These are phyloP conservation scores for Aciculoconidium aculeatum DNA, from an alignment of 805 yeast genomes.

Conservation along the genomic window DNA sequence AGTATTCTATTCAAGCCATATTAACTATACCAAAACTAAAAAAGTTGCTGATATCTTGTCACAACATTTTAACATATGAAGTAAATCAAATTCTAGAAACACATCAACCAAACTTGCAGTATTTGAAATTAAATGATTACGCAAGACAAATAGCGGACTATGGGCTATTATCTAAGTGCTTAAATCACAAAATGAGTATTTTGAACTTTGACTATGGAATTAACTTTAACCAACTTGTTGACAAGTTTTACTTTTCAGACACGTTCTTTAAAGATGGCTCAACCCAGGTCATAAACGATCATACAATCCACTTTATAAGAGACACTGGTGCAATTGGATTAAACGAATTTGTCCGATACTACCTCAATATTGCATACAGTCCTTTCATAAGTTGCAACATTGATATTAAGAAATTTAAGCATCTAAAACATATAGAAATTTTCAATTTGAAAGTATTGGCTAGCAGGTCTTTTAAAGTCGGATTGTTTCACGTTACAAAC, in stretches of 20 bases:
- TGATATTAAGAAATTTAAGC: conserved; percentile 4
- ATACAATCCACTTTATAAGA: conserved; percentile 7
- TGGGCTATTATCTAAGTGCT: conserved; percentile 10
- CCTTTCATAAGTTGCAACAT: conserved; percentile 8
- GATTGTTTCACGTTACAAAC: too few species aligned
- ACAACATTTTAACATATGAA: too few species aligned
- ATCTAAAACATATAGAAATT: neutral
- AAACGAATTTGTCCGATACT: conserved; percentile 8
- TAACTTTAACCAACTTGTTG: conserved; percentile 6
- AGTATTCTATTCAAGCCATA: too few species aligned
- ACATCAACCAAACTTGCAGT: conserved; percentile 11
- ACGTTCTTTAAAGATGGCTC: too few species aligned
- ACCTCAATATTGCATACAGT: conserved; percentile 8
- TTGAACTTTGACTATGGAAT: conserved; percentile 11
- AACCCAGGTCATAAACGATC: conserved; percentile 9
- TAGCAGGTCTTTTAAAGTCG: too few species aligned
- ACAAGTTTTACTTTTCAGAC: conserved; percentile 4
- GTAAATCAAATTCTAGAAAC: too few species aligned
- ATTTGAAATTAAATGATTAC: conserved; percentile 13
- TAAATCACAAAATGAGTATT: conserved; percentile 7
- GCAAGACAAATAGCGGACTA: conserved; percentile 12
- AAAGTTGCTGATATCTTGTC: too few species aligned
- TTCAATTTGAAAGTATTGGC: too few species aligned
- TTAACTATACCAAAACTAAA: too few species aligned
- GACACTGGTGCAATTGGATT: conserved; percentile 5